A percentile compares a stretch with the other conserved stretches of the same genome.
Evolutionary conservation across 1,139 yeast genomes (phyloP).

Genomic region (Eremothecium cymbalariae): DNA sequence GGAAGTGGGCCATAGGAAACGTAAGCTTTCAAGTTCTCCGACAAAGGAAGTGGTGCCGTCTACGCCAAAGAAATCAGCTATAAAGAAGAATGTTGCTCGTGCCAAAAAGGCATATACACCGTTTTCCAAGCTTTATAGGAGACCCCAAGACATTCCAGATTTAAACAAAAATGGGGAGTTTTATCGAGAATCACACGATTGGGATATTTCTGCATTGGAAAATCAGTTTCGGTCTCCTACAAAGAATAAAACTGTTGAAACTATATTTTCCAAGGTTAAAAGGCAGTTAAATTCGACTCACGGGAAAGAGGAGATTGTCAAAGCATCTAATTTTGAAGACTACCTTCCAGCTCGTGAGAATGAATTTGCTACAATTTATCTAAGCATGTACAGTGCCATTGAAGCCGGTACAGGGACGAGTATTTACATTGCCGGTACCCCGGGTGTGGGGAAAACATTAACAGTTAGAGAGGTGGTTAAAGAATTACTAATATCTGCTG

Average conservation of each 20-base stretch:
- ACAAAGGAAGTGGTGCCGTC: slow-evolving; percentile 5
- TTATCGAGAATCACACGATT: slow-evolving; percentile 21
- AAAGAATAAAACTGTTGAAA: slow-evolving; percentile 26
- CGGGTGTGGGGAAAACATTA: slow-evolving; percentile 97
- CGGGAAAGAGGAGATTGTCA: slow-evolving; percentile 27
- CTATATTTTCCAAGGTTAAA: slow-evolving; percentile 31
- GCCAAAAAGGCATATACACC: slow-evolving; percentile 32
- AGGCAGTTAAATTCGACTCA: slow-evolving; percentile 30
- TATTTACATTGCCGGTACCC: slow-evolving; percentile 89
- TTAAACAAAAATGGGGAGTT: slow-evolving; percentile 25
- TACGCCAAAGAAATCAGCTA: slow-evolving; percentile 9
- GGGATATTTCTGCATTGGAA: slow-evolving; percentile 24
- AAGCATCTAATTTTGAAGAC: slow-evolving; percentile 25
- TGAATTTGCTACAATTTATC: slow-evolving; percentile 68
- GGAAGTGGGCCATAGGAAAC: neutral
- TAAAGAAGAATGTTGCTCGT: slow-evolving; percentile 29
- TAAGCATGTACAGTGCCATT: slow-evolving; percentile 69
- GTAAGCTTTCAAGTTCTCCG: slow-evolving; percentile 1
- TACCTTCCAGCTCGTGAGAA: slow-evolving; percentile 78
- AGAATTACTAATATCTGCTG: slow-evolving; percentile 45
- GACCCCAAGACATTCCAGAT: slow-evolving; percentile 29
- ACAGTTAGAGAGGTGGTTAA: slow-evolving; percentile 80
- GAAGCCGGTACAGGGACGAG: slow-evolving; percentile 71
- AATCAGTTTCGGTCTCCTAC: slow-evolving; percentile 24
- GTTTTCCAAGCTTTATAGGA: slow-evolving; percentile 28